Percentiles rank a stretch among this genome's conserved stretches.
phyloP scores from a whole-genome alignment of 2,329 filamentous ascomycete species.

The Apiospora arundinis region DNA sequence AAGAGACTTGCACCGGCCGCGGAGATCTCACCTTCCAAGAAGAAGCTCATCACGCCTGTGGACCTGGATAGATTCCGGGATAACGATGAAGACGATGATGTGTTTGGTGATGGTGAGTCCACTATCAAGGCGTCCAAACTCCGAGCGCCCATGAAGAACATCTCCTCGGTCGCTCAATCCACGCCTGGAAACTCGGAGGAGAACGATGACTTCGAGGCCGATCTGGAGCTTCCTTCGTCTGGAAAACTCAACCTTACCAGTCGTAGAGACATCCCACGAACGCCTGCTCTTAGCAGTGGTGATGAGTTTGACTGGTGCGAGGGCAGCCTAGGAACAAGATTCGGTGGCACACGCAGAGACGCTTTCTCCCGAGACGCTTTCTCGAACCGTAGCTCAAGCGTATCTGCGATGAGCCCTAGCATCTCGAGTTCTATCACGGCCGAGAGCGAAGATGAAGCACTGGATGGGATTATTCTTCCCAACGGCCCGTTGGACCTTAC shows the following conservation, averaged over 20 bases:
- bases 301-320: conserved; percentile 95
- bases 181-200: conserved; percentile 55
- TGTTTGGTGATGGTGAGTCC: conserved; percentile 66
- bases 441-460: conserved; percentile 92
- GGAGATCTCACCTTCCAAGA: conserved; percentile 9
- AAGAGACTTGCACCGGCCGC: conserved; percentile 4
- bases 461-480: conserved; percentile 88
- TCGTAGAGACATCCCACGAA: conserved; percentile 66
- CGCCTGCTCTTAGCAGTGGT: conserved; percentile 60
- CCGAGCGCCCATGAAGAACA: conserved; percentile 31
- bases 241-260: conserved; percentile 70
- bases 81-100: conserved; percentile 63
- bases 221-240: conserved; percentile 73
- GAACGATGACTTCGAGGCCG: conserved; percentile 74
- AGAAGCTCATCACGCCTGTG: conserved; percentile 37
- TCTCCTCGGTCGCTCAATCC: conserved; percentile 63
- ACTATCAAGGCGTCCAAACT: conserved; percentile 73
- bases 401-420: conserved; percentile 90
- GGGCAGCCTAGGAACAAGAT: conserved; percentile 88
- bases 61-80: conserved; percentile 69
- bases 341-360: conserved; percentile 84
- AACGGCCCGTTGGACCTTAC: conserved; percentile 83
- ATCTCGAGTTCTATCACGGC: conserved; percentile 88
- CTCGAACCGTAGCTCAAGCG: conserved; percentile 83
- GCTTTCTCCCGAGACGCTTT: conserved; percentile 79